Base-by-base conservation (phyloP, 1,284 basidiomycete species). In the Ceratobasidium sp. region DNA sequence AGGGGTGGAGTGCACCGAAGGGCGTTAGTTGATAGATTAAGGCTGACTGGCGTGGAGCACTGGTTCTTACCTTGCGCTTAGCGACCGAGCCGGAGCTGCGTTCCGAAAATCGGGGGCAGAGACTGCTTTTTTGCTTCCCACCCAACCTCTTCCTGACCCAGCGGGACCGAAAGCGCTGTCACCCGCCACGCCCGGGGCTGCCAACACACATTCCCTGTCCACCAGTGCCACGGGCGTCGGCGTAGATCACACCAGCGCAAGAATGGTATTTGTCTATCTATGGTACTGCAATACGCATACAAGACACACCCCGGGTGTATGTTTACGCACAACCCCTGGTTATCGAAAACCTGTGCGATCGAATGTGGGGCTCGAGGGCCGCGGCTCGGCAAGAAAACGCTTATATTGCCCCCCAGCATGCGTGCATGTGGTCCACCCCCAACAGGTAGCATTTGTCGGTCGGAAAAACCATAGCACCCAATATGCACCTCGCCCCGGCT, bases 21-120 rank as follows among this genome's bases (percentile, higher is more conserved):
- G 44, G 65, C 48, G 46, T 67, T 48, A 67, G 65, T 48, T 67
- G 65, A 67, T 67, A 67, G 65, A 67, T 67, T 67, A 52, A 50
- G 33, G 60, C 60, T 62, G 35, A 14, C 60, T 27, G 48, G 52
- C 65, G 65, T 67, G 65, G 65, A 67, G 65, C 55, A n/a, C 65
- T 67, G 65, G 48, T 33, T 52, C 48, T 52, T 67, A 14, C 35
- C 65, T 35, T 67, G 65, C 62, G 64, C 48, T 67, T 67, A 67
- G 65, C 65, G 65, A 67, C 48, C 65, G 41, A 64, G 62, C 60
- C 60, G 60, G 60, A 64, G 16, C 3, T 64, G 65, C 46, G 44
- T 50, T 33, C 48, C 65, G 65, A 67, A 52, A 67, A 67, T 35
- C 46, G 30, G 48, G 48, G 41, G 20, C 38, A 6, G 38, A 30